Base-by-base conservation (phyloP, 2,329 filamentous ascomycete species). In the Trichoderma sp. region DNA sequence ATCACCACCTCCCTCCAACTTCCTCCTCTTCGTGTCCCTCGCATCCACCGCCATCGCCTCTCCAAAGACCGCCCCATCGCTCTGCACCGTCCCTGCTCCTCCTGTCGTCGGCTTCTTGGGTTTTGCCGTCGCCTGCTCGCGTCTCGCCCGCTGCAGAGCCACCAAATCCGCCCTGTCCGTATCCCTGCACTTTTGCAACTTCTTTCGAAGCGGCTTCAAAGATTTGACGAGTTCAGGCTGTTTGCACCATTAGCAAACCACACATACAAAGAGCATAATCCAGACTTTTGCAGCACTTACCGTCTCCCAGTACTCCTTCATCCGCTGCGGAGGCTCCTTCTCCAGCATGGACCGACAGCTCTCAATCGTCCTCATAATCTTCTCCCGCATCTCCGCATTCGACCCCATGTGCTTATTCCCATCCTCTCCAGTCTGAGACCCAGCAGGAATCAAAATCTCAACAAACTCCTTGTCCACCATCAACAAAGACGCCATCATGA, bases 401-500 rank as follows among this genome's bases (percentile, higher is more conserved):
- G 64, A 58, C n/a, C 55, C 43, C 21, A 59, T 47, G 29, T 67
- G 64, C 24, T 27, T 56, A 29, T 52, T 43, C 5, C 47, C 60
- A 21, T 77, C 74, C 16, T 71, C 73, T 24, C 74, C 72, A 40
- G 75, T 74, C 53, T 78, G 79, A 70, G 69, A 3, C 67, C 82
- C 2, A 49, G 47, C 19, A 81, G 82, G 79, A 14, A 88, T 75
- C 56, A 88, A 72, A 4, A 79, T 78, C 70, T 87, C 84, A 3
- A 85, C 76, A 37, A 96, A 81, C 0, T 85, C 87, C 52, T 84
- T 81, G 77, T 98, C 95, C 0, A 90, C 92, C 63, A 96, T 86
- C 16, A 91, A 84, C 33, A 97, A 81, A 0, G 94, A 89, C 0
- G 93, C 91, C 70, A 98, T 86, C 89, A 94, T 94, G 77, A 98